These are phyloP conservation scores for Vanderwaltozyma verrucispora DNA, from an alignment of 805 yeast genomes.

Conservation along the genomic window DNA sequence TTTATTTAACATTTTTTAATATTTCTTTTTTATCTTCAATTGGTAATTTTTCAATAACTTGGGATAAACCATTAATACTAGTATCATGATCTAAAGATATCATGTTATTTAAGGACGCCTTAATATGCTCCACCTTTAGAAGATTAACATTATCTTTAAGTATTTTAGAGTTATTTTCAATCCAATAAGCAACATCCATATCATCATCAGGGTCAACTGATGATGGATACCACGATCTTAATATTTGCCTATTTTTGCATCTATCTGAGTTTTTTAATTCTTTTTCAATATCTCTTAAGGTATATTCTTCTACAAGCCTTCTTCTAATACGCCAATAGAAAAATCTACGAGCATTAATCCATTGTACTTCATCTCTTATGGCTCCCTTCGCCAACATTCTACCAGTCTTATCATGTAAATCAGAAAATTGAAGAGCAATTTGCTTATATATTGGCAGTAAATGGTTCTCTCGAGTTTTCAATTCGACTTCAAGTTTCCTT, in stretches of 20 bases:
- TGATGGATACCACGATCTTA: slow-evolving; percentile 76
- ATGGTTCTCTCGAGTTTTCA: slow-evolving; percentile 67
- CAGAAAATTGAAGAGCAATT: slow-evolving; percentile 92
- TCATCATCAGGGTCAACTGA: slow-evolving; percentile 63
- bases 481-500: slow-evolving; percentile 49
- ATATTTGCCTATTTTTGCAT: slow-evolving; percentile 72
- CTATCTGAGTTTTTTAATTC: slow-evolving; percentile 50
- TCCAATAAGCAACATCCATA: slow-evolving; percentile 70
- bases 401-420: slow-evolving; percentile 92
- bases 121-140: slow-evolving; percentile 54
- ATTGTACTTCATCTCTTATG: slow-evolving; percentile 72
- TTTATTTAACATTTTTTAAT: neutral
- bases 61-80: slow-evolving; percentile 44
- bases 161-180: slow-evolving; percentile 62
- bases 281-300: slow-evolving; percentile 60
- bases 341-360: slow-evolving; percentile 84
- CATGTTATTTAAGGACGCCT: slow-evolving; percentile 49
- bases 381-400: slow-evolving; percentile 95
- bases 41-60: slow-evolving; percentile 41
- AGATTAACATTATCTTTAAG: slow-evolving; percentile 51
- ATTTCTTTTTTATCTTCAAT: slow-evolving; percentile 43
- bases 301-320: slow-evolving; percentile 84
- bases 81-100: slow-evolving; percentile 44
- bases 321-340: slow-evolving; percentile 99
- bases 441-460: slow-evolving; percentile 86